Conservation (phyloP, 2,329 filamentous ascomycete genomes). For the Talaromyces sp. region DNA sequence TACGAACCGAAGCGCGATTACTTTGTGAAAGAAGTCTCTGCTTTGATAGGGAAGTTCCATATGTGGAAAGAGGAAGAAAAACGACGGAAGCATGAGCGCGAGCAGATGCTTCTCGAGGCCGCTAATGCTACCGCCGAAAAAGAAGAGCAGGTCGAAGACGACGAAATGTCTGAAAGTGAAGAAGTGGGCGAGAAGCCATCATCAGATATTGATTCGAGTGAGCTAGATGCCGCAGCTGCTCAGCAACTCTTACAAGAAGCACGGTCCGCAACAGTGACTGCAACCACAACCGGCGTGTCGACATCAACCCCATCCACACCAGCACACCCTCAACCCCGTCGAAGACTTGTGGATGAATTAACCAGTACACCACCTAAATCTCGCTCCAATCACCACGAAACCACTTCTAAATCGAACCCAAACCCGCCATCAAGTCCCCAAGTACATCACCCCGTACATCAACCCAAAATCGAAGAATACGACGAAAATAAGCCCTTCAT, state of each 20-base stretch:
- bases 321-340: conserved; percentile 4
- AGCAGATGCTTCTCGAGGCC: conserved; percentile 50
- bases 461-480: neutral
- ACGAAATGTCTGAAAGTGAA: conserved; percentile 36
- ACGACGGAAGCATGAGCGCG: conserved; percentile 70
- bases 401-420: neutral
- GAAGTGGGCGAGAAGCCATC: conserved; percentile 24
- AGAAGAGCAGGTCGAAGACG: conserved; percentile 44
- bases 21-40: conserved; percentile 78
- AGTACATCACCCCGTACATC: neutral
- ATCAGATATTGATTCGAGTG: conserved; percentile 54
- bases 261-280: conserved; percentile 48
- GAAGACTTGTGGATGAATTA: conserved; percentile 14
- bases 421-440: neutral
- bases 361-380: conserved; percentile 10
- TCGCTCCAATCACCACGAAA: neutral
- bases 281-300: neutral
- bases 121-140: conserved; percentile 32
- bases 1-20: conserved; percentile 82
- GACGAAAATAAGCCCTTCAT: conserved; percentile 58
- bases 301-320: neutral
- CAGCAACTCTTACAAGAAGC: conserved; percentile 74
- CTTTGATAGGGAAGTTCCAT: conserved; percentile 80
- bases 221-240: conserved; percentile 67
- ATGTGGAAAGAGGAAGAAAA: conserved; percentile 89